Base-by-base conservation (phyloP, 176 grass and related monocot species). In the Dactylis glomerata region DNA sequence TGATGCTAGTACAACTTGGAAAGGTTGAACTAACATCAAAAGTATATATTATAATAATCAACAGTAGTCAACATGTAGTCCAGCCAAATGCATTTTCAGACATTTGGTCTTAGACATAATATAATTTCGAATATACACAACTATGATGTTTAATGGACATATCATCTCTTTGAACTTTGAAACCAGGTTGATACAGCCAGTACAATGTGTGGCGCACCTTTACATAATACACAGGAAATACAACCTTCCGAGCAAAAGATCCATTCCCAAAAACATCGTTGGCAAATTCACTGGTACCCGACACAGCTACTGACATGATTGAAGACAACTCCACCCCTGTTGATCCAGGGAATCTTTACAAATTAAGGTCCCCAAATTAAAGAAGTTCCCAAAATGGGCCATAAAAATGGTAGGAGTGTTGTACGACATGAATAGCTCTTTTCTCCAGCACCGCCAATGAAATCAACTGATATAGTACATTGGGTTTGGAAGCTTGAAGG, bases 401-500 rank as follows among this genome's bases (percentile, higher is more conserved):
- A 74, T 28, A 47, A n/a, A 22, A 26, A 72, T 63, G 40, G 24
- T 49, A 54, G 5, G 36, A 76, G 49, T 46, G 4, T 6, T 70
- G 20, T 37, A 31, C 5, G 0, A 33, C 10, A 10, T 23, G 32
- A 23, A 42, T 41, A 33, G 31, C 36, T 45, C 67, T 58, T 44
- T 34, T 51, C 71, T 9, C 59, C 46, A 36, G 9, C 5, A 0
- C 32, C 44, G 26, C 41, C 26, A 30, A 63, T 19, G 37, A 70
- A 81, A 36, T 95, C 82, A 98, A 65, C 87, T 66, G 68, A 95
- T 76, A 61, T 90, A 93, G 55, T 98, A 98, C 90, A 98, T 95
- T 74, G 95, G 95, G 75, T 98, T 98, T 26, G 91, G 95, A 27
- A 98, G 91, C 34, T 98, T 98, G 89, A 98, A 95, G 46, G 93